A percentile compares a stretch with the other conserved stretches of the same genome.
These are phyloP conservation scores for Aspergillus oerlinghausenensis DNA, from an alignment of 2,329 filamentous ascomycete species.

Conservation along the genomic window DNA sequence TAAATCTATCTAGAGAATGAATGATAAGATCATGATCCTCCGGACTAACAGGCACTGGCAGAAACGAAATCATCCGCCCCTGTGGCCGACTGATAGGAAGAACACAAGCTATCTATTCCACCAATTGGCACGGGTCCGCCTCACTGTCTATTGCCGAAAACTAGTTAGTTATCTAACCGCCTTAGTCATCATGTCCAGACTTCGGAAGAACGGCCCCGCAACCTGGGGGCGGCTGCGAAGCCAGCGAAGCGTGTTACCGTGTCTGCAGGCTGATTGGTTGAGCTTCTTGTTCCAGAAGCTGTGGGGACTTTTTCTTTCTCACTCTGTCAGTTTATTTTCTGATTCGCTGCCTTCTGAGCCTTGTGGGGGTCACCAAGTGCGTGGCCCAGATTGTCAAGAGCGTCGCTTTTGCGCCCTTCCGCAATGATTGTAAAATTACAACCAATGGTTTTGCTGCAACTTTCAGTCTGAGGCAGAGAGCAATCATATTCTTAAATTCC, in stretches of 20 bases:
- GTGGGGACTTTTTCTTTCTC: conserved; percentile 8
- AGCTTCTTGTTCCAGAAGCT: conserved; percentile 20
- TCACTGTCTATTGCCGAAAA: not conserved
- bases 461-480: too few relatives aligned
- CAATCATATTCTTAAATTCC: too few relatives aligned
- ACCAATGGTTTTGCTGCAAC: too few relatives aligned
- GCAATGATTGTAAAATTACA: too few relatives aligned
- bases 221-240: conserved; percentile 15
- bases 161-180: not conserved
- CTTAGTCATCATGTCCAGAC: conserved; percentile 5
- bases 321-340: not conserved
- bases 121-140: not conserved
- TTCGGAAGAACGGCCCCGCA: conserved; percentile 20
- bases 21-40: too few relatives aligned
- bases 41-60: too few relatives aligned
- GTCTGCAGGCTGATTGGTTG: conserved; percentile 9
- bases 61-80: too few relatives aligned
- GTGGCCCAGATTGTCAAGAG: not conserved
- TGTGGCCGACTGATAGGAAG: too few relatives aligned
- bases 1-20: too few relatives aligned
- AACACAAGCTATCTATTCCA: not conserved
- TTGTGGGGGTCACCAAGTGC: conserved; percentile 4
- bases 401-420: too few relatives aligned
- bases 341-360: not conserved
- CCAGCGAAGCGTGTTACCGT: conserved; percentile 12